Evolutionary conservation across 495 filamentous ascomycete genomes (phyloP), one percentile per base, ranked within the genome.

Genomic region (Achaetomiella virescens): DNA sequence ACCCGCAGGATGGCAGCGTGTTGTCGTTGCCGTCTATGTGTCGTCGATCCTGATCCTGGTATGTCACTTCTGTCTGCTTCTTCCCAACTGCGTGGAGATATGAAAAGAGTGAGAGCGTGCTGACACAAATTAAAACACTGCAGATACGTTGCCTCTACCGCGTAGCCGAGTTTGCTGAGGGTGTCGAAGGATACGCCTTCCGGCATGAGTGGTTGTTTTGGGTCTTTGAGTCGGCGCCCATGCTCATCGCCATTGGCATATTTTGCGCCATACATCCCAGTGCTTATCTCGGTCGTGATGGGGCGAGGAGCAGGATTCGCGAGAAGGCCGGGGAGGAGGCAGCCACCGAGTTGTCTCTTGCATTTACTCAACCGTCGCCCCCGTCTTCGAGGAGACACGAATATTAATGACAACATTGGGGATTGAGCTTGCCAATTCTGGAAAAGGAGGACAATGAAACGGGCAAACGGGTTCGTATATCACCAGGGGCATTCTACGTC

Each of bases 111-210:
- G 29, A 15, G 12, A 24, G 18, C 35, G 41, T 46, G 49, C 4
- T 38, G 31, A 29, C 6, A 15, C 20, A 11, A 7, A 37, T 36
- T 40, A n/a, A n/a, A n/a, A n/a, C n/a, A n/a, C n/a, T n/a, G 17
- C 37, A 64, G 63, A 46, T 66, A 1, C 78, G 86, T 12, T 82
- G 75, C 12, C 61, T 87, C 21, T 79, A 85, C 60, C 77, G 85
- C n/a, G 70, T 84, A 6, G 71, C 82, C 9, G 86, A 88, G 67
- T 89, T 83, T 54, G 21, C 77, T 0, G 69, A 80, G 64, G 84
- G 86, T 0, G 65, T 76, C 35, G 69, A 74, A 11, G 81, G 82
- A 3, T 76, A 75, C 55, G 49, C 72, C 25, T 62, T 84, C 57
- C 61, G 48, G 17, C 72, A 81, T 38, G 85, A 88, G 67, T 76